These are phyloP conservation scores for Neofusicoccum sp. DNA, from an alignment of 2,329 filamentous ascomycete species.

Conservation along the genomic window DNA sequence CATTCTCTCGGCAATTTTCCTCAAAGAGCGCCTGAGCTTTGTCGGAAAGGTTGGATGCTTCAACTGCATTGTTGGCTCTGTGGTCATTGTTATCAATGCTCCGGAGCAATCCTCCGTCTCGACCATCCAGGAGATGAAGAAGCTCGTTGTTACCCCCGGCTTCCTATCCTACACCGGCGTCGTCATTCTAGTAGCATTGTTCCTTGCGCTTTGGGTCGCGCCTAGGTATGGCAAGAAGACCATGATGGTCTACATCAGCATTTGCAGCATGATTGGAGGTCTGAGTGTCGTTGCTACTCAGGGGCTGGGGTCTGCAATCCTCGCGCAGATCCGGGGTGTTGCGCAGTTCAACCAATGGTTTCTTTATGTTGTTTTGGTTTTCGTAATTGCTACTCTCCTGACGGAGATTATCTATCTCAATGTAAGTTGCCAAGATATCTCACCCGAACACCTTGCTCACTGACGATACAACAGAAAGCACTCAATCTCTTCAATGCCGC, in stretches of 20 bases:
- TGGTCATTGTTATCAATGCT: slow-evolving; percentile 93
- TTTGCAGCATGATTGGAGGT: slow-evolving; percentile 92
- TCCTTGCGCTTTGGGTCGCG: slow-evolving; percentile 76
- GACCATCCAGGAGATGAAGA: slow-evolving; percentile 89
- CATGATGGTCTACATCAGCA: slow-evolving; percentile 95
- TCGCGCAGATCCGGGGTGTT: slow-evolving; percentile 77
- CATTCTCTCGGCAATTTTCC: slow-evolving; percentile 85
- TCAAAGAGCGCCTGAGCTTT: slow-evolving; percentile 93
- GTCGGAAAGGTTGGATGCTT: slow-evolving; percentile 96
- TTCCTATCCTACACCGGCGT: slow-evolving; percentile 84
- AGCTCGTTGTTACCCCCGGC: slow-evolving; percentile 79
- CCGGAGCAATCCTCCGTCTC: slow-evolving; percentile 80
- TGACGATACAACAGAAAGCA: slow-evolving; percentile 71
- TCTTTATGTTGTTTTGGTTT: slow-evolving; percentile 84
- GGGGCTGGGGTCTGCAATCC: slow-evolving; percentile 84
- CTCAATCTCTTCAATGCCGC: slow-evolving; percentile 96
- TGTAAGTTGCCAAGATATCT: slow-evolving; percentile 55
- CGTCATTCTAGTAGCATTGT: slow-evolving; percentile 68
- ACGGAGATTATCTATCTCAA: slow-evolving; percentile 96
- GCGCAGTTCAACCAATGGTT: slow-evolving; percentile 98
- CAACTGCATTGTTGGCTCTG: slow-evolving; percentile 86
- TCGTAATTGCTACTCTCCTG: slow-evolving; percentile 82
- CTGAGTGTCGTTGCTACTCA: slow-evolving; percentile 94
- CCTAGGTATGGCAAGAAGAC: slow-evolving; percentile 92
- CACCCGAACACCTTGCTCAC: slow-evolving; percentile 31